Conservation (phyloP, 2,329 filamentous ascomycete genomes). For the Ophiostoma piceae region DNA sequence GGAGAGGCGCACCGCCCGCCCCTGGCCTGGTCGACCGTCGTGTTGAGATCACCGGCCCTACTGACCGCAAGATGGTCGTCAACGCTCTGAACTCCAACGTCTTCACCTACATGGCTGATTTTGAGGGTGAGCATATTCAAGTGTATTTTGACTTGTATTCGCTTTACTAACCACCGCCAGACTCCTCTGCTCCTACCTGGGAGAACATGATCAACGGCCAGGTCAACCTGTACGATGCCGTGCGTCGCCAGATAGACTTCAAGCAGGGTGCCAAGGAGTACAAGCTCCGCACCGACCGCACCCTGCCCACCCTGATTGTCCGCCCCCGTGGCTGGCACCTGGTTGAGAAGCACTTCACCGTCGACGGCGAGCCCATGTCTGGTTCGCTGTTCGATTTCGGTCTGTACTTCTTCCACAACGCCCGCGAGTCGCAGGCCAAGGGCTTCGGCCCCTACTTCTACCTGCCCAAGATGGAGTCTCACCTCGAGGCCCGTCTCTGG, state of each 20-base stretch:
- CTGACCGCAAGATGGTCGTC: conserved; percentile 97
- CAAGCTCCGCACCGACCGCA: conserved; percentile 88
- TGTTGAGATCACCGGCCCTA: conserved; percentile 95
- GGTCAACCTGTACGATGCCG: conserved; percentile 94
- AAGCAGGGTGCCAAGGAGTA: conserved; percentile 94
- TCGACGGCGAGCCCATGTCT: conserved; percentile 92
- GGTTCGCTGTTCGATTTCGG: conserved; percentile 94
- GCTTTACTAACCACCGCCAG: conserved; percentile 41
- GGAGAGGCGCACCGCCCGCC: conserved; percentile 87
- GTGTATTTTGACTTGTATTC: conserved; percentile 38
- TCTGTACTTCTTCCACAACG: conserved; percentile 99
- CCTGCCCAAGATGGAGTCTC: conserved; percentile 95
- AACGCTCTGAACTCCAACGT: conserved; percentile 95
- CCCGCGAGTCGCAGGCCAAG: conserved; percentile 74
- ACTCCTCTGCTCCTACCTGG: conserved; percentile 94
- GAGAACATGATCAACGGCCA: conserved; percentile 99
- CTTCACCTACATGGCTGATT: conserved; percentile 99
- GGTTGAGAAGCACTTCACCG: conserved; percentile 95
- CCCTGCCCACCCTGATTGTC: conserved; percentile 81
- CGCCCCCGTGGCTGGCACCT: conserved; percentile 96
- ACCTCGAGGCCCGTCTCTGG: conserved; percentile 95
- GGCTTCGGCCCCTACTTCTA: conserved; percentile 96
- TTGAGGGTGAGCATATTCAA: conserved; percentile 54
- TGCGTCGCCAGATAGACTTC: conserved; percentile 91
- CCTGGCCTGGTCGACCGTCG: conserved; percentile 89